Percentiles rank a stretch among this genome's conserved stretches.
phyloP scores from a whole-genome alignment of 192 early-diverging fungal genomes.

The Dimargaris verticillata region DNA sequence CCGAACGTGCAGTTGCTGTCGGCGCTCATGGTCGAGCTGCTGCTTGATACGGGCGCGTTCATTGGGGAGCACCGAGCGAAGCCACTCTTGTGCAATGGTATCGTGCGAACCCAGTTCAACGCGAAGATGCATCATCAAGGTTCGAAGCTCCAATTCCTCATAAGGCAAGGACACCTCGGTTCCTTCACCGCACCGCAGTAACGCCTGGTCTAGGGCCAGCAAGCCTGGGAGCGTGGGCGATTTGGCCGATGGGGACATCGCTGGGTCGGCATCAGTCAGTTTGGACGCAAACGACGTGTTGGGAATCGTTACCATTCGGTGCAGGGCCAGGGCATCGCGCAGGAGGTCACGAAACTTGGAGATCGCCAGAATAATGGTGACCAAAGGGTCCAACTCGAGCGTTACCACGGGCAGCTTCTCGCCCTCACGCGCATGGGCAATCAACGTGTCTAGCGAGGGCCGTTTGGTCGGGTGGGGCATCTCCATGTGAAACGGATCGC shows the following conservation, averaged over 20 bases:
- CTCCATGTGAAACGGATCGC: constrained; percentile 17
- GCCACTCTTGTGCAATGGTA: background rate
- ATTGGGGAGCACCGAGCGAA: background rate
- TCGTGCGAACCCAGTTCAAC: background rate
- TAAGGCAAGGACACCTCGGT: constrained; percentile 7
- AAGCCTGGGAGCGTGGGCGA: constrained; percentile 1
- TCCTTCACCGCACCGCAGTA: constrained; percentile 4
- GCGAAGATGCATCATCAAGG: constrained; percentile 5
- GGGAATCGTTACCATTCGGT: background rate
- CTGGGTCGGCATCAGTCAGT: background rate
- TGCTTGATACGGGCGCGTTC: constrained; percentile 4
- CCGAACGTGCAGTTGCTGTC: constrained; percentile 4
- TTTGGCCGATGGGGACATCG: background rate
- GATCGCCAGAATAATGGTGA: constrained; percentile 26
- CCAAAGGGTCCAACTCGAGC: constrained; percentile 26
- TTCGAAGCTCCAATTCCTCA: constrained; percentile 6
- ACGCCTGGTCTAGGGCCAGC: constrained; percentile 3
- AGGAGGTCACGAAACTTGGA: constrained; percentile 12
- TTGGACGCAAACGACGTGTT: background rate
- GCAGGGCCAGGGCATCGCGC: background rate
- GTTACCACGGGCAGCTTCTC: constrained; percentile 26
- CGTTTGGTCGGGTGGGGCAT: constrained; percentile 20
- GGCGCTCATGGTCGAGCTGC: constrained; percentile 3
- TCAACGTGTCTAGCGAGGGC: constrained; percentile 20
- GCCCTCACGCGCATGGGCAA: constrained; percentile 22